phyloP scores from a whole-genome alignment of 2,329 filamentous ascomycete species.

The Escovopsis sp. region DNA sequence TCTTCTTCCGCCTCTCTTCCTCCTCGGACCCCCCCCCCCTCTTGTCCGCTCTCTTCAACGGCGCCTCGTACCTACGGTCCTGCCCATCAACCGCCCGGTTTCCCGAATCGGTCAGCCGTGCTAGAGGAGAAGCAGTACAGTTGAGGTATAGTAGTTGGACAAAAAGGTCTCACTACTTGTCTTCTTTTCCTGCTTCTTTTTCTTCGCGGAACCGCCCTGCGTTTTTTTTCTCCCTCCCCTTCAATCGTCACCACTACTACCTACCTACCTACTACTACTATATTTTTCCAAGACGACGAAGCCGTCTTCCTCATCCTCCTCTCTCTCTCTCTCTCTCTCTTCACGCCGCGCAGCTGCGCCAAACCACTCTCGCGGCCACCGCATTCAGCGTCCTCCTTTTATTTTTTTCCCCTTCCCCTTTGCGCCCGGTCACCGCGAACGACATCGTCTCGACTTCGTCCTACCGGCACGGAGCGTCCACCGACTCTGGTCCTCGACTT shows the following conservation, averaged over 20 bases:
- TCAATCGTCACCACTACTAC: background rate
- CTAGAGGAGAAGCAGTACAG: too few relatives aligned
- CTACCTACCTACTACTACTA: too few relatives aligned
- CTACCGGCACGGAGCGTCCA: background rate
- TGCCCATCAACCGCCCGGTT: too few relatives aligned
- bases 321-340: background rate
- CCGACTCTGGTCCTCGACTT: too few relatives aligned
- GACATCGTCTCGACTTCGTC: background rate
- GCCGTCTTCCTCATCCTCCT: too few relatives aligned
- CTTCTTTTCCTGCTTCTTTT: constrained; percentile 1
- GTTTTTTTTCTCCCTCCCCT: background rate
- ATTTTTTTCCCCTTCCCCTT: background rate
- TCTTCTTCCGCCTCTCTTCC: background rate
- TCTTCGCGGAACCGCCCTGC: background rate
- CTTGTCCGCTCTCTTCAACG: too few relatives aligned
- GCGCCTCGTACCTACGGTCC: too few relatives aligned
- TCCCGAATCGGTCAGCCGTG: too few relatives aligned
- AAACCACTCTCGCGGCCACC: constrained; percentile 1
- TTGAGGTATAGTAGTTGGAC: constrained; percentile 2
- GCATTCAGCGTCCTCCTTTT: background rate
- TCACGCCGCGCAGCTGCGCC: constrained; percentile 1
- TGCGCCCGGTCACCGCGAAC: constrained; percentile 2
- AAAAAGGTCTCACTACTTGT: constrained; percentile 4
- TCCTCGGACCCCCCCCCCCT: background rate
- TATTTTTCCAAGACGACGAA: too few relatives aligned